These are phyloP conservation scores for Reutealis trisperma DNA, from an alignment of 345 rosid species.

Conservation along the genomic window DNA sequence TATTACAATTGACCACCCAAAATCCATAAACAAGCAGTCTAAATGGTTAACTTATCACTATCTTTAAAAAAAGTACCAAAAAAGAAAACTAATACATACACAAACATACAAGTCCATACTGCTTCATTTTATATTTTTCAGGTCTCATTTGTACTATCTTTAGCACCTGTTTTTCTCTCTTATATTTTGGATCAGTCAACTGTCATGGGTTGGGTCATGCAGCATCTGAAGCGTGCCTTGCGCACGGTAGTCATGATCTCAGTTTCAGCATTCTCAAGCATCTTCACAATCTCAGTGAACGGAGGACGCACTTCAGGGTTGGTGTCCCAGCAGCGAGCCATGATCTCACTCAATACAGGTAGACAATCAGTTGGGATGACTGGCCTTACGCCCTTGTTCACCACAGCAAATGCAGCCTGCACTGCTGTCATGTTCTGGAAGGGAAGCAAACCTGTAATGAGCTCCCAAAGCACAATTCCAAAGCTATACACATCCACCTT, in stretches of 20 bases:
- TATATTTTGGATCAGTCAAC: slow-evolving; percentile 22
- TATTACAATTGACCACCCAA: background rate
- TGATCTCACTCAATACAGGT: slow-evolving; percentile 31
- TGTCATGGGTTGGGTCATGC: slow-evolving; percentile 34
- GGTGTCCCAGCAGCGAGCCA: slow-evolving; percentile 35
- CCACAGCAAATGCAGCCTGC: slow-evolving; percentile 39
- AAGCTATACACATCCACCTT: slow-evolving; percentile 39
- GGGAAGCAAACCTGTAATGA: slow-evolving; percentile 32
- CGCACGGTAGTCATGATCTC: slow-evolving; percentile 33
- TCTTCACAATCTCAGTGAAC: slow-evolving; percentile 26
- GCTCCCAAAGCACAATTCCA: slow-evolving; percentile 37
- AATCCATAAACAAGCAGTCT: background rate
- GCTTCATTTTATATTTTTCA: slow-evolving; percentile 6
- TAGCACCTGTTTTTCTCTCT: slow-evolving; percentile 1
- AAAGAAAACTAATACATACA: slow-evolving; percentile 18
- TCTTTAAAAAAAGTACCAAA: background rate
- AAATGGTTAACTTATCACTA: slow-evolving; percentile 12
- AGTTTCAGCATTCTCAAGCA: slow-evolving; percentile 34
- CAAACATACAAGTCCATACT: slow-evolving; percentile 17
- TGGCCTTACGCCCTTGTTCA: slow-evolving; percentile 34
- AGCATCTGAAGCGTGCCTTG: slow-evolving; percentile 38
- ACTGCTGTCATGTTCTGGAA: slow-evolving; percentile 39
- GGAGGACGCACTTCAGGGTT: slow-evolving; percentile 33
- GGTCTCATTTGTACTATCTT: slow-evolving; percentile 10
- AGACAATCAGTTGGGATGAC: slow-evolving; percentile 29